A percentile compares a stretch with the other conserved stretches of the same genome.
Evolutionary conservation across 2,329 filamentous ascomycete genomes (phyloP).

Genomic region (Tolypocladium ovalisporum): DNA sequence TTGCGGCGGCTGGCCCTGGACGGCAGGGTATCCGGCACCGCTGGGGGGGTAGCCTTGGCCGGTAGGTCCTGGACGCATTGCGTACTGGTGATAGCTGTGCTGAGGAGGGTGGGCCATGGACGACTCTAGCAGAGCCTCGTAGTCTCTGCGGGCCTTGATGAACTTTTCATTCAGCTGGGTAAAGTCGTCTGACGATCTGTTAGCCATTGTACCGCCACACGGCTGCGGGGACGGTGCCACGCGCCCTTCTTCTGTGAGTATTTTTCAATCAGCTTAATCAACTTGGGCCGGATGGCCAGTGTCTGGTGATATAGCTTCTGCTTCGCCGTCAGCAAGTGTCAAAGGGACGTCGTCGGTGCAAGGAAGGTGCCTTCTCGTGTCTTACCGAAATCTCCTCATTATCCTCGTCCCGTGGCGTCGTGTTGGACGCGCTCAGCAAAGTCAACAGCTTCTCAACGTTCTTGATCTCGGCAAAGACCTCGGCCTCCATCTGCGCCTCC

Average conservation of each 20-base stretch:
- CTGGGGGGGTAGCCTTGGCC: conserved; percentile 33
- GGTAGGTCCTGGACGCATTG: conserved; percentile 38
- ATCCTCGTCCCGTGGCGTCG: conserved; percentile 71
- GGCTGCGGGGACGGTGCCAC: background rate
- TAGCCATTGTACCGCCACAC: background rate
- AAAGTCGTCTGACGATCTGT: conserved; percentile 65
- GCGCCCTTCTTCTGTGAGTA: conserved; percentile 98
- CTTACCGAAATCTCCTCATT: conserved; percentile 90
- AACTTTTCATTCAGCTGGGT: conserved; percentile 98
- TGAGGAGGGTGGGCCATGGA: conserved; percentile 93
- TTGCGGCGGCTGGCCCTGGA: conserved; percentile 34
- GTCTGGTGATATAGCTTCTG: conserved; percentile 84
- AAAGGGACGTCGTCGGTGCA: no score
- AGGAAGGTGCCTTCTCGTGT: background rate
- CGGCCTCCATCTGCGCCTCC: conserved; percentile 87
- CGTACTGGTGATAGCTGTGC: conserved; percentile 62
- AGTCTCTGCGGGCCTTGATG: conserved; percentile 94
- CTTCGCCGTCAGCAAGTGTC: conserved; percentile 17
- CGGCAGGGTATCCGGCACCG: conserved; percentile 26
- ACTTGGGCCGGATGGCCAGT: conserved; percentile 83
- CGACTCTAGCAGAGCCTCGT: conserved; percentile 87
- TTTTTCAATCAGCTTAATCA: conserved; percentile 97
- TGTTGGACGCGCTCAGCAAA: conserved; percentile 76
- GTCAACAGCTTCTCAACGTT: conserved; percentile 66
- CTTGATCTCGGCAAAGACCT: conserved; percentile 55